These are phyloP conservation scores for Hanseniaspora hatyaiensis DNA, from an alignment of 805 yeast genomes.

Conservation along the genomic window DNA sequence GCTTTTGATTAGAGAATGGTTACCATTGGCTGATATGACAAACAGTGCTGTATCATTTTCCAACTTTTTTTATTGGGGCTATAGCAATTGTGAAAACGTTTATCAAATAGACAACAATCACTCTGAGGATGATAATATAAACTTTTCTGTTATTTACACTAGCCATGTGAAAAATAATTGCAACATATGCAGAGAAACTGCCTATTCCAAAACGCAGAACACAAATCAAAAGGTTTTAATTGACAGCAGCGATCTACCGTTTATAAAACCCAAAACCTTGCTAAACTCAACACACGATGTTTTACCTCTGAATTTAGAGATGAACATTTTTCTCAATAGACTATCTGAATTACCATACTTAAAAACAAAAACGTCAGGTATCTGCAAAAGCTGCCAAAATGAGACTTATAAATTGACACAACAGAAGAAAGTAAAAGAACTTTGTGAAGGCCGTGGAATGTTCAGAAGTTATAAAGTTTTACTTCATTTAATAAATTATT, in stretches of 20 bases:
- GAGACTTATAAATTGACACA: too few species aligned
- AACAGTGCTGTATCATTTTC: constrained; percentile 1
- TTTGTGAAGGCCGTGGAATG: not conserved
- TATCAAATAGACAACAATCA: too few species aligned
- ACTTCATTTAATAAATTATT: not conserved
- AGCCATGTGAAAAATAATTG: not conserved
- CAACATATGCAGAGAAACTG: not conserved
- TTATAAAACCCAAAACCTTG: not conserved
- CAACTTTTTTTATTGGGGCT: constrained; percentile 12
- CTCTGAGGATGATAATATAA: too few species aligned
- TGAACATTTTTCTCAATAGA: not conserved
- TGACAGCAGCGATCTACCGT: too few species aligned
- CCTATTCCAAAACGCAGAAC: too few species aligned
- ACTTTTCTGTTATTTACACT: not conserved
- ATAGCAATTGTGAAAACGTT: not conserved
- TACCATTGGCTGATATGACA: not conserved
- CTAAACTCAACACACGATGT: not conserved
- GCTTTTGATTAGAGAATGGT: constrained; percentile 3
- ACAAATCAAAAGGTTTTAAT: too few species aligned
- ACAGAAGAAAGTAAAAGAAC: not conserved
- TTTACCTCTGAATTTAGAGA: not conserved
- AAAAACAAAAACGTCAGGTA: not conserved
- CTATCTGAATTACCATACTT: not conserved
- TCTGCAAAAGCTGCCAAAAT: not conserved
- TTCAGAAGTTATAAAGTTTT: constrained; percentile 2